Conservation (phyloP, 257 asterid species). For the Galeopsis tetrahit region DNA sequence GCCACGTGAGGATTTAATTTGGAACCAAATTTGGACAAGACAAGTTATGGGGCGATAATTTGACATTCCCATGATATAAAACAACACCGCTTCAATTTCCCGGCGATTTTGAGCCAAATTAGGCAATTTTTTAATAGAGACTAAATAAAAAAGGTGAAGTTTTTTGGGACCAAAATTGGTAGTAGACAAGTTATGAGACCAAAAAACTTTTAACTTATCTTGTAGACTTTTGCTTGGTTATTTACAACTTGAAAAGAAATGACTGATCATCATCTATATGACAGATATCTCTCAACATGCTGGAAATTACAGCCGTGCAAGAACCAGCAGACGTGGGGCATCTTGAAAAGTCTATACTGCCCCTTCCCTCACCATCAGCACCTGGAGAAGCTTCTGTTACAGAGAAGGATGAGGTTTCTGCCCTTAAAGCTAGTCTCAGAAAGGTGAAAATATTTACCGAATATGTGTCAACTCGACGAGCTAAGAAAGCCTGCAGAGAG, state of each 20-base stretch:
- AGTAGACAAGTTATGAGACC: too few relatives aligned
- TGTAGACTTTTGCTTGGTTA: not conserved
- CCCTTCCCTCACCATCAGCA: slow-evolving; percentile 58
- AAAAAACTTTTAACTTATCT: not conserved
- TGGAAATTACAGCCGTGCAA: slow-evolving; percentile 59
- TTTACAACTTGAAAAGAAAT: not conserved
- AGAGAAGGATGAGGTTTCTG: slow-evolving; percentile 92
- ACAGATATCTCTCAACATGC: slow-evolving; percentile 72
- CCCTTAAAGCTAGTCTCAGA: slow-evolving; percentile 86
- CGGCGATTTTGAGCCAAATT: too few relatives aligned
- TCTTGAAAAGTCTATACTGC: slow-evolving; percentile 44
- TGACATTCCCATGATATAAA: too few relatives aligned
- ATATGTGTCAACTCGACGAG: slow-evolving; percentile 74
- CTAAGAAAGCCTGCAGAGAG: slow-evolving; percentile 84
- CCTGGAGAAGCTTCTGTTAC: slow-evolving; percentile 53
- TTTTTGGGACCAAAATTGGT: too few relatives aligned
- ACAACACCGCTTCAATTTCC: too few relatives aligned
- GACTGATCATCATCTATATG: slow-evolving; percentile 27
- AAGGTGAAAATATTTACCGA: slow-evolving; percentile 84
- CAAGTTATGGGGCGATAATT: too few relatives aligned
- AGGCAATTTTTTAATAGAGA: too few relatives aligned
- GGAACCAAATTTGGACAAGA: too few relatives aligned
- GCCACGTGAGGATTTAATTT: too few relatives aligned
- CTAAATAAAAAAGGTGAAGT: too few relatives aligned
- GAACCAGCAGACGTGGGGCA: slow-evolving; percentile 55